phyloP scores from a whole-genome alignment of 306 rosid species.

The Vigna angularis region DNA sequence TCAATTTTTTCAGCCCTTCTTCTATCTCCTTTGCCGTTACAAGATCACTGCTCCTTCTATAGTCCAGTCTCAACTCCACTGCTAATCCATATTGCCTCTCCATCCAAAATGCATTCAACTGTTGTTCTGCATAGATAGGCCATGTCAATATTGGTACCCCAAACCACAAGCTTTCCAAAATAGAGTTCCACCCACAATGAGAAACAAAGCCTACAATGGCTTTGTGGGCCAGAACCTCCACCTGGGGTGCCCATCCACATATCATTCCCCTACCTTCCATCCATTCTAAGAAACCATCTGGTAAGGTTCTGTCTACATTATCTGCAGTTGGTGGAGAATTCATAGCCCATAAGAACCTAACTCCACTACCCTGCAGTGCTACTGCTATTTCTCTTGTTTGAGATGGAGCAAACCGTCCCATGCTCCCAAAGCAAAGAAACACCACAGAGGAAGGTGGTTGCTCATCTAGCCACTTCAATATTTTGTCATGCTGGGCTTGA shows the following conservation, averaged over 20 bases:
- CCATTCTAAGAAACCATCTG: conserved; percentile 66
- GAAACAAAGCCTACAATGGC: conserved; percentile 65
- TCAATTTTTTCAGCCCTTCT: conserved; percentile 48
- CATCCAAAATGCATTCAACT: conserved; percentile 64
- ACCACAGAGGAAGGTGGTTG: conserved; percentile 61
- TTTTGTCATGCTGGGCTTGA: conserved; percentile 49
- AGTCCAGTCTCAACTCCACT: conserved; percentile 56
- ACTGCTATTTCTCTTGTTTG: conserved; percentile 66
- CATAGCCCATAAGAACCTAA: conserved; percentile 67
- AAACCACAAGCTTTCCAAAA: conserved; percentile 72
- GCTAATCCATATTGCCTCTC: conserved; percentile 54
- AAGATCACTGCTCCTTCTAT: conserved; percentile 44
- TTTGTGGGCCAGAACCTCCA: conserved; percentile 59
- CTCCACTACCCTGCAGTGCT: conserved; percentile 55
- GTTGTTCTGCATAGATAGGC: conserved; percentile 80
- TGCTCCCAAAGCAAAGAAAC: conserved; percentile 73
- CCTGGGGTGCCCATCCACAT: conserved; percentile 76
- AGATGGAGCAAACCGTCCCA: conserved; percentile 56
- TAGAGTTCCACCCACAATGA: conserved; percentile 80
- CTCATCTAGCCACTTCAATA: conserved; percentile 66
- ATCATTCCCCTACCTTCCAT: conserved; percentile 60
- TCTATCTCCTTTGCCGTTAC: conserved; percentile 66
- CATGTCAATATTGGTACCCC: conserved; percentile 72
- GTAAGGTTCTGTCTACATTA: conserved; percentile 40
- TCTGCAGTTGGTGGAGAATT: conserved; percentile 43